Evolutionary conservation across 1,139 yeast genomes (phyloP).

Genomic region (Ogataea hybrid): DNA sequence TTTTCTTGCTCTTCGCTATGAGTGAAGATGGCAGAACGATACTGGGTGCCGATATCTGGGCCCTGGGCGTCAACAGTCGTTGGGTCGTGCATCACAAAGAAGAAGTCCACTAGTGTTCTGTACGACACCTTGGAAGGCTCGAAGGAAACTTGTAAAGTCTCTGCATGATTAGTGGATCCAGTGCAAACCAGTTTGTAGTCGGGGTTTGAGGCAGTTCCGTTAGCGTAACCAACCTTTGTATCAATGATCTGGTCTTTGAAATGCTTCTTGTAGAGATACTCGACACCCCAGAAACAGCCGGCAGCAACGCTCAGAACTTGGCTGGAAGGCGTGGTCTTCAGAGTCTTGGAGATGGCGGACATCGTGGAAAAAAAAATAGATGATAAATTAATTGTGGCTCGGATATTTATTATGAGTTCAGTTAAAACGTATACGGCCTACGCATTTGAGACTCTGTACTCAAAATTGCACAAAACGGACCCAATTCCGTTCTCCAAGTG

Average conservation of each 20-base stretch:
- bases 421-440: slow-evolving; percentile 35
- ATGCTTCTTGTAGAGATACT: slow-evolving; percentile 73
- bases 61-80: slow-evolving; percentile 66
- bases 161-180: slow-evolving; percentile 70
- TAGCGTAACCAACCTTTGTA: slow-evolving; percentile 85
- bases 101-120: slow-evolving; percentile 71
- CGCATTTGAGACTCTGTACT: slow-evolving; percentile 40
- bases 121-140: slow-evolving; percentile 64
- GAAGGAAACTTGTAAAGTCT: slow-evolving; percentile 76
- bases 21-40: slow-evolving; percentile 73
- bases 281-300: slow-evolving; percentile 97
- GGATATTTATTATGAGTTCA: slow-evolving; percentile 11
- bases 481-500: slow-evolving; percentile 19
- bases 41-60: slow-evolving; percentile 80
- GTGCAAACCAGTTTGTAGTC: slow-evolving; percentile 73
- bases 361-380: slow-evolving; percentile 9
- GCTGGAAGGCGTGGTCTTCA: slow-evolving; percentile 41
- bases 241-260: slow-evolving; percentile 62
- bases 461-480: slow-evolving; percentile 31
- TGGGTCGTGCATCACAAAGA: slow-evolving; percentile 90
- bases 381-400: not conserved
- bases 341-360: slow-evolving; percentile 34
- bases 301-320: slow-evolving; percentile 66
- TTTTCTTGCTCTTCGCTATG: slow-evolving; percentile 50
- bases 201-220: slow-evolving; percentile 63